phyloP scores from a whole-genome alignment of 352 stramenopile genomes.

The Aphanomyces invadans region DNA sequence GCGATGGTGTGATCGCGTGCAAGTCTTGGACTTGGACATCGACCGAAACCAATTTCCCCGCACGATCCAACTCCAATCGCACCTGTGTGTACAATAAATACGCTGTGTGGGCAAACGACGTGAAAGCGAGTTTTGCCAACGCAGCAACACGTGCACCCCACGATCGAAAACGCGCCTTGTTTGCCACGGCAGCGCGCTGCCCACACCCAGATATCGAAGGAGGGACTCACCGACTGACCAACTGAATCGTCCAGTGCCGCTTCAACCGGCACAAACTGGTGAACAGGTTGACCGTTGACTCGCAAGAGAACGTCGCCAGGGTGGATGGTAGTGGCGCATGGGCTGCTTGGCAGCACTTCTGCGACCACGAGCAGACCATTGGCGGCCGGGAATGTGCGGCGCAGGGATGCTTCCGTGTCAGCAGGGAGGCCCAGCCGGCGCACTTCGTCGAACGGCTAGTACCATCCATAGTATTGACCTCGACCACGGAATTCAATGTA shows the following conservation, averaged over 20 bases:
- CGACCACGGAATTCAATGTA: background rate
- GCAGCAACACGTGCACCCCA: no score
- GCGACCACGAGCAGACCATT: conserved; percentile 88
- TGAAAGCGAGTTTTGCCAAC: no score
- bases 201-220: no score
- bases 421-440: conserved; percentile 66
- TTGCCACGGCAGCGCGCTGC: no score
- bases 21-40: conserved; percentile 76
- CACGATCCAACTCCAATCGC: conserved; percentile 75
- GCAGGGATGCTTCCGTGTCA: conserved; percentile 69
- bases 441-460: conserved; percentile 83
- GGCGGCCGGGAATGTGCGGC: conserved; percentile 67
- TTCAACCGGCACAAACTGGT: conserved; percentile 84
- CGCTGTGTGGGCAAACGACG: no score
- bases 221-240: conserved; percentile 44
- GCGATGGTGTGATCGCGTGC: conserved; percentile 73
- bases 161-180: no score
- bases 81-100: no score
- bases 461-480: background rate
- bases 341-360: conserved; percentile 73
- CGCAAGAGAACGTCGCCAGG: conserved; percentile 85
- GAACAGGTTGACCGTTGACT: conserved; percentile 73
- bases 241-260: conserved; percentile 73
- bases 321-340: conserved; percentile 70
- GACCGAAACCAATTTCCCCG: conserved; percentile 51